phyloP scores from a whole-genome alignment of 2,329 filamentous ascomycete genomes.

The Arthrocladium fulminans region DNA sequence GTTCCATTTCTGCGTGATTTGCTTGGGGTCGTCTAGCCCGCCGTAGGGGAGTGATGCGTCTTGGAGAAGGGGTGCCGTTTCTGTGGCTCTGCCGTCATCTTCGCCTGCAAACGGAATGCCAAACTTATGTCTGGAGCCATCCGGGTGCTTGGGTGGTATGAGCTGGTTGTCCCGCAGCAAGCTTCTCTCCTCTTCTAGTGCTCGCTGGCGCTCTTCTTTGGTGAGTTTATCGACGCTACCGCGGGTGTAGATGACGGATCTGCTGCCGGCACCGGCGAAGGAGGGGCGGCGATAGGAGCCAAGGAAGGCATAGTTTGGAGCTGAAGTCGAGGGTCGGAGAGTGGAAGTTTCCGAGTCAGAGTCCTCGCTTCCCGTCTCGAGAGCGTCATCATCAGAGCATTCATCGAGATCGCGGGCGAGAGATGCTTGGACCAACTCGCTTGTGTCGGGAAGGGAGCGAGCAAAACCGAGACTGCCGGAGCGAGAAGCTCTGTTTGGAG shows the following conservation, averaged over 20 bases:
- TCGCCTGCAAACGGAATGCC: constrained; percentile 1
- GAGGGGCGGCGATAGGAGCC: constrained; percentile 68
- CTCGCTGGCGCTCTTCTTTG: constrained; percentile 45
- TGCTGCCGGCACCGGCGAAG: constrained; percentile 62
- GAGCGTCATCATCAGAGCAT: constrained; percentile 47
- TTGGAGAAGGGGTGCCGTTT: constrained; percentile 41
- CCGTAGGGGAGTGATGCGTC: constrained; percentile 35
- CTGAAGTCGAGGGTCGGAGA: constrained; percentile 32
- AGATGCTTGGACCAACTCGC: constrained; percentile 58
- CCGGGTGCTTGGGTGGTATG: constrained; percentile 43
- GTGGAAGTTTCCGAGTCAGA: constrained; percentile 35
- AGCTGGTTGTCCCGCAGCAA: constrained; percentile 52
- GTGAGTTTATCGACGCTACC: constrained; percentile 37
- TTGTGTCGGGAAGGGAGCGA: constrained; percentile 47
- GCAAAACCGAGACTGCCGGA: constrained; percentile 14
- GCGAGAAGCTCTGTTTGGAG: background rate
- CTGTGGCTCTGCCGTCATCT: constrained; percentile 25
- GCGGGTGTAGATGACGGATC: constrained; percentile 57
- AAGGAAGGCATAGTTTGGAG: constrained; percentile 43
- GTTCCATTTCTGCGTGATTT: constrained; percentile 69
- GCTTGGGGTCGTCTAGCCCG: constrained; percentile 43
- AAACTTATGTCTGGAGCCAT: constrained; percentile 17
- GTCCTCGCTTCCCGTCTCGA: constrained; percentile 27
- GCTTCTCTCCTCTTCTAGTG: constrained; percentile 49
- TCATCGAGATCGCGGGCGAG: constrained; percentile 59